Evolutionary conservation across 2,329 filamentous ascomycete genomes (phyloP).

Genomic region (Stagonosporopsis chrysanthemi): DNA sequence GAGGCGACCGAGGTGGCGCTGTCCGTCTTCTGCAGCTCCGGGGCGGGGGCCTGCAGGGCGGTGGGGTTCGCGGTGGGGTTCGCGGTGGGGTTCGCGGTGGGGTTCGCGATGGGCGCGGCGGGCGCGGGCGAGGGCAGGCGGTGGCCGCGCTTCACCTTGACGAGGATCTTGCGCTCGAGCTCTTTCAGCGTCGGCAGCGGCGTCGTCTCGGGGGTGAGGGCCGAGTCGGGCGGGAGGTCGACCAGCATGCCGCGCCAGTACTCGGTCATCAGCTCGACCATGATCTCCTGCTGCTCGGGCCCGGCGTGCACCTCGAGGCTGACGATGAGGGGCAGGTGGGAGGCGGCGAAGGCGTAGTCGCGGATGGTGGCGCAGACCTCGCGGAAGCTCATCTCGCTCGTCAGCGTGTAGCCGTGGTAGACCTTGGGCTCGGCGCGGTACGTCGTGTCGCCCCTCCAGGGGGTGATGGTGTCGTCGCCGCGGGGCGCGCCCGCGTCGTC

Average conservation of each 20-base stretch:
- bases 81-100: slow-evolving; percentile 39
- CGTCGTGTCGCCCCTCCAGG: slow-evolving; percentile 44
- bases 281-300: slow-evolving; percentile 82
- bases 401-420: slow-evolving; percentile 83
- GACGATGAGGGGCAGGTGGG: slow-evolving; percentile 82
- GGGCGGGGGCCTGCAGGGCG: slow-evolving; percentile 37
- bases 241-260: slow-evolving; percentile 81
- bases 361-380: slow-evolving; percentile 83
- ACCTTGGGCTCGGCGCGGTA: slow-evolving; percentile 73
- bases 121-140: slow-evolving; percentile 35
- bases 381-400: slow-evolving; percentile 84
- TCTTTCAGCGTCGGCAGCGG: slow-evolving; percentile 71
- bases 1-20: slow-evolving; percentile 37
- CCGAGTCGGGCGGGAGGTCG: slow-evolving; percentile 59
- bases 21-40: slow-evolving; percentile 31
- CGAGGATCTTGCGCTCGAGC: slow-evolving; percentile 76
- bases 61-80: slow-evolving; percentile 34
- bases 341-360: slow-evolving; percentile 78
- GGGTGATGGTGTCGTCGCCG: slow-evolving; percentile 29
- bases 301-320: slow-evolving; percentile 91
- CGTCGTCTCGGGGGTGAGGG: slow-evolving; percentile 57
- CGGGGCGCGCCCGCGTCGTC: slow-evolving; percentile 13
- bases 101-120: slow-evolving; percentile 20
- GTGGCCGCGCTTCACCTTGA: slow-evolving; percentile 59
- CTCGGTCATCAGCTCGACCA: slow-evolving; percentile 93